phyloP scores from a whole-genome alignment of 129 eudicot species.

The Cynara cardunculus region DNA sequence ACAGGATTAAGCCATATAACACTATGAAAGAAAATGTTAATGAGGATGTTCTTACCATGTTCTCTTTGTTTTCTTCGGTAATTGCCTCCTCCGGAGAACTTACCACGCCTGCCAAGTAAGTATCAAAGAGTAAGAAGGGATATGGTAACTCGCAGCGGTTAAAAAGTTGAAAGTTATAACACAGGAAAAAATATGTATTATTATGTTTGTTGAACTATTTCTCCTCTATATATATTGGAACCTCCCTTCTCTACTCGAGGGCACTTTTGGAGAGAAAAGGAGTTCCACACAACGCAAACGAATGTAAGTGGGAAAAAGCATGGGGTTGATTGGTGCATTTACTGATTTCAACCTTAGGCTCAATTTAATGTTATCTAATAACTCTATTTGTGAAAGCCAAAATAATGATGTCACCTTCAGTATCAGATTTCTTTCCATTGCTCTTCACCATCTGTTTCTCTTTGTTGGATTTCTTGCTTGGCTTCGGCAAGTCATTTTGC shows the following conservation, averaged over 20 bases:
- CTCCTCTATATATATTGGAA: no score
- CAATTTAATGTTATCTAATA: neutral
- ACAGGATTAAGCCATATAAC: neutral
- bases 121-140: neutral
- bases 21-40: neutral
- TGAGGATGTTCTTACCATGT: neutral
- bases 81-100: neutral
- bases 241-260: no score
- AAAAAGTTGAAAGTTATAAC: neutral
- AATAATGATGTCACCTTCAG: neutral
- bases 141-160: neutral
- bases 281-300: no score
- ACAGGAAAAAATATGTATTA: neutral
- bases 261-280: no score
- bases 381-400: neutral
- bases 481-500: constrained; percentile 43
- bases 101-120: neutral
- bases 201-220: no score
- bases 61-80: neutral
- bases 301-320: neutral
- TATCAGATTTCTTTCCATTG: constrained; percentile 41
- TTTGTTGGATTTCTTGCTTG: constrained; percentile 37
- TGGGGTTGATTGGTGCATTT: neutral
- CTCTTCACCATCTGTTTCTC: constrained; percentile 38
- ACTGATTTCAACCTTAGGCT: constrained; percentile 1